Evolutionary conservation across 768 basidiomycete genomes (phyloP).

Genomic region (Rhizopogon vinicolor): DNA sequence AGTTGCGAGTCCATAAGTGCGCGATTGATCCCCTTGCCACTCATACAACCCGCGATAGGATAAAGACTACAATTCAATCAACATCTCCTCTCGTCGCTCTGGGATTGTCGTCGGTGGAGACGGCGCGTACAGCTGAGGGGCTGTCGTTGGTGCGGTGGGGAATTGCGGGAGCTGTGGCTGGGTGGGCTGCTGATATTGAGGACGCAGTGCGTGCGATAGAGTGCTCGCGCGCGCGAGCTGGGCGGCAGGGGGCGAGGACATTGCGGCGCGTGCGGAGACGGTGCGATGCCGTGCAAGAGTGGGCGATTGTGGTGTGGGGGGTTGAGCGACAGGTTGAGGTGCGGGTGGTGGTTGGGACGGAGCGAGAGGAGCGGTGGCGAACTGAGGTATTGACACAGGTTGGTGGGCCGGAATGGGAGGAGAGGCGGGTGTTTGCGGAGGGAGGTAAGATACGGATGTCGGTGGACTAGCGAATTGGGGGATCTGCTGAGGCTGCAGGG

Average conservation of each 20-base stretch:
- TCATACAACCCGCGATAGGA: neutral
- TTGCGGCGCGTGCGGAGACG: constrained; percentile 3
- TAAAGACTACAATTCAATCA: constrained; percentile 36
- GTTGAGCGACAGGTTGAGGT: constrained; percentile 8
- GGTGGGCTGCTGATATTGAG: constrained; percentile 8
- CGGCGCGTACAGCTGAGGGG: constrained; percentile 50
- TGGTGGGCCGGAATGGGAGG: constrained; percentile 12
- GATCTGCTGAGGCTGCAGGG: constrained; percentile 9
- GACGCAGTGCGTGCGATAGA: constrained; percentile 1
- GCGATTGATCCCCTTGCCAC: neutral
- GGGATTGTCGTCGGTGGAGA: constrained; percentile 43
- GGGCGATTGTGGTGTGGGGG: neutral
- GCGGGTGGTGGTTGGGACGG: constrained; percentile 2
- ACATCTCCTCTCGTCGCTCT: constrained; percentile 58
- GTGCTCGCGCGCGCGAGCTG: neutral
- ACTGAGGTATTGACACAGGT: constrained; percentile 17
- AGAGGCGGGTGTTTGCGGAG: constrained; percentile 11
- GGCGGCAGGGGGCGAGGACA: neutral
- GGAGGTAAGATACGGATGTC: constrained; percentile 6
- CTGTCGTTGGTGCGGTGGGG: constrained; percentile 57
- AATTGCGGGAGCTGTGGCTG: constrained; percentile 48
- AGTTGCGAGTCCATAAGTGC: too few relatives aligned
- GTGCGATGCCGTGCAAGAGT: constrained; percentile 21
- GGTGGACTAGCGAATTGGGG: constrained; percentile 5
- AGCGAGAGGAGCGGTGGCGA: neutral